Evolutionary conservation across 208 protist genomes (phyloP), one percentile per base, ranked within the genome.

Genomic region (Histomonas meleagridis): DNA sequence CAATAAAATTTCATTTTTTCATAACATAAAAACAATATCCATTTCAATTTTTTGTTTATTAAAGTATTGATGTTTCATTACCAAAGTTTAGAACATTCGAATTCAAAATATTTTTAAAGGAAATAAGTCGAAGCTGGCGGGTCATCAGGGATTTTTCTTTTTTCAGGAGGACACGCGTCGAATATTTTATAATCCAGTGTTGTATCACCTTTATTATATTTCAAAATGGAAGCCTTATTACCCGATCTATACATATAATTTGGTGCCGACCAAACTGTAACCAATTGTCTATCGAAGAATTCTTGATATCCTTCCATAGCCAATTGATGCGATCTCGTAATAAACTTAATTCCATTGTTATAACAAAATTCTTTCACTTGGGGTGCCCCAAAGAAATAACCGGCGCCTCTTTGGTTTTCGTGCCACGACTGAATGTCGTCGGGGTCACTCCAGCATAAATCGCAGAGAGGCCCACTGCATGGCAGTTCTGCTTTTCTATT

Each of bases 171-270:
- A 16, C 76, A 86, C 21, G 76, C n/a, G 1, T 86, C 46, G 38
- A 86, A 86, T 43, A 38, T n/a, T n/a, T n/a, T n/a, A n/a, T n/a
- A n/a, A n/a, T n/a, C n/a, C n/a, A n/a, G n/a, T n/a, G n/a, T n/a
- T n/a, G n/a, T n/a, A n/a, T n/a, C n/a, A n/a, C 46, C 21, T 40
- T 32, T 40, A 46, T 86, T 32, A 55, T 86, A 86, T 62, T 99
- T 97, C 53, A 99, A 94, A 81, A 99, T 98, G 0, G 97, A 97
- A 0, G 98, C 98, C 7, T 99, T 96, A 93, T 99, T 99, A 55
- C 97, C 97, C 94, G 97, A 98, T 70, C 96, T 94, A 95, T 91
- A 91, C 53, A 60, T 69, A 38, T 91, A 93, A 94, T 97, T 97
- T 51, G 96, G 96, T 14, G 96, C 96, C 0, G 95, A 97, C 96